Evolutionary conservation across 2,329 filamentous ascomycete genomes (phyloP), one percentile per base, ranked within the genome.

Genomic region (Fusarium dlaminii): DNA sequence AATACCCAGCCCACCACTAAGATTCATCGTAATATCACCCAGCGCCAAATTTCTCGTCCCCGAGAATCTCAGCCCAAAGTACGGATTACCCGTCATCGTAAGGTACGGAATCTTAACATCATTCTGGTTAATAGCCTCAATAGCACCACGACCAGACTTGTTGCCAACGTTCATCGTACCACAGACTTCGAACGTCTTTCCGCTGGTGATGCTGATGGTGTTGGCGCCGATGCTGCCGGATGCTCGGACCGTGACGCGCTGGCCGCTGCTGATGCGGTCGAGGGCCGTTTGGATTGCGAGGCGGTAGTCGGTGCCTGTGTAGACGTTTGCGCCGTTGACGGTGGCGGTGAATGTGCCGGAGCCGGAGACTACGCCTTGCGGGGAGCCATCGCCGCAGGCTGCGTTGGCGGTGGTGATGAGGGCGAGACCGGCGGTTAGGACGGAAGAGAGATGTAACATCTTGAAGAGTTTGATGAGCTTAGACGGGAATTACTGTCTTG

Each of bases 161-260:
- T 77, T 79, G 30, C 75, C 84, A 0, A 82, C 83, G 64, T 89
- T 82, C 78, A 90, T 88, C 49, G 87, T 89, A 46, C 88, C 88
- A 77, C 88, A 90, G 37, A 87, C 88, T 72, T 90, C 88, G 54
- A 90, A 89, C 46, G 82, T 90, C 79, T 88, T 89, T 63, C 88
- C 87, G 75, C 84, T 86, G 39, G 77, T 73, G 69, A 90, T 84
- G 30, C 79, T 84, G 76, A 90, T 86, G 40, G 86, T 89, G 73
- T 76, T 84, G n/a, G 86, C 84, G 36, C 87, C 88, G 59, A 90
- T 88, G 48, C 86, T 87, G 8, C 88, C 88, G 0, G 86, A 88
- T 1, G 88, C 87, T 2, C 88, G 84, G 63, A 90, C 85, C 4
- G 86, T 80, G 2, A 90, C 84, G 17, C 88, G 86, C 77, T 90